These are phyloP conservation scores for Ophiocordyceps robertsii DNA, from an alignment of 2,329 filamentous ascomycete genomes.

Conservation along the genomic window DNA sequence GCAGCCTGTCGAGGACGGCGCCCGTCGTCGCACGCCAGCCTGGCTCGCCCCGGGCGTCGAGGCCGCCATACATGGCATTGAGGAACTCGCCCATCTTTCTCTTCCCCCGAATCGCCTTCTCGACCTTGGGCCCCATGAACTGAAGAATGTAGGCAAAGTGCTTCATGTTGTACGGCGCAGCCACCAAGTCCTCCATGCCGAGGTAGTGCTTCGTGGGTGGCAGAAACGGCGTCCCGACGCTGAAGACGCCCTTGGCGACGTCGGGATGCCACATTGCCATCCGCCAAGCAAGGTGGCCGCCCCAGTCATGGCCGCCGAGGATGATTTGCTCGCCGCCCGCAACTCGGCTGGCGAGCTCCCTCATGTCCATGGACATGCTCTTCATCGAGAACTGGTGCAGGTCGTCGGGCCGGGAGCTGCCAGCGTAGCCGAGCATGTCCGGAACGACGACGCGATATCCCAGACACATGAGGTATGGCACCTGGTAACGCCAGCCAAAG, in stretches of 20 bases:
- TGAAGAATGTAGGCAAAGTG: slow-evolving; percentile 77
- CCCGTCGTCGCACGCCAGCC: slow-evolving; percentile 50
- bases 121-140: slow-evolving; percentile 54
- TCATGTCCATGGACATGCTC: slow-evolving; percentile 63
- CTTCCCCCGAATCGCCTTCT: slow-evolving; percentile 41
- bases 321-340: slow-evolving; percentile 46
- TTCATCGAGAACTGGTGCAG: slow-evolving; percentile 56
- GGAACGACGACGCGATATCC: slow-evolving; percentile 71
- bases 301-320: slow-evolving; percentile 89
- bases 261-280: slow-evolving; percentile 59
- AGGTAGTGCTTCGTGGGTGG: slow-evolving; percentile 38
- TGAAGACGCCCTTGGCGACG: slow-evolving; percentile 62
- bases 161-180: slow-evolving; percentile 9
- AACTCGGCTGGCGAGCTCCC: slow-evolving; percentile 49
- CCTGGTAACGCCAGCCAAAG: slow-evolving; percentile 81
- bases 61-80: slow-evolving; percentile 56
- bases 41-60: slow-evolving; percentile 36
- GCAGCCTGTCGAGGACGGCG: neutral
- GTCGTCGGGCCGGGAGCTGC: slow-evolving; percentile 54
- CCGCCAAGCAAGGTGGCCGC: slow-evolving; percentile 65
- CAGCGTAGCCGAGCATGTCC: slow-evolving; percentile 78
- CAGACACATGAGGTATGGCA: slow-evolving; percentile 59
- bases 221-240: slow-evolving; percentile 64
- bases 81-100: slow-evolving; percentile 58
- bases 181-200: slow-evolving; percentile 45